Evolutionary conservation across 495 filamentous ascomycete genomes (phyloP).

Genomic region (Haplographium delicatum): DNA sequence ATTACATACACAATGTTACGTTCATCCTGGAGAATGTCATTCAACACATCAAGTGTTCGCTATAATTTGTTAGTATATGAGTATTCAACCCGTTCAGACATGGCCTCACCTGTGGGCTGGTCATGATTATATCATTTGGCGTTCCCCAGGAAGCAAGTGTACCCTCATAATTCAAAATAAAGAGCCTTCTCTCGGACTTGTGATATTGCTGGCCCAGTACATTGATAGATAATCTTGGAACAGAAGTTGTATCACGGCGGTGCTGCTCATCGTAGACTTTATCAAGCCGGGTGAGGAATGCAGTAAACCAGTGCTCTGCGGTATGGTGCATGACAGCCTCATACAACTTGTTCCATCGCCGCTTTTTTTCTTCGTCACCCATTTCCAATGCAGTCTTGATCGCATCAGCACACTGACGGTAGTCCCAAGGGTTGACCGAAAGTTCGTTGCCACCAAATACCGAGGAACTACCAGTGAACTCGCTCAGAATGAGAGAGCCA

Average conservation of each 20-base stretch:
- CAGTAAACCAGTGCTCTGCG: conserved; percentile 74
- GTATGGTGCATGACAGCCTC: conserved; percentile 73
- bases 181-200: conserved; percentile 58
- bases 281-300: conserved; percentile 61
- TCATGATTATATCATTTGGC: conserved; percentile 70
- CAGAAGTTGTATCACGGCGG: conserved; percentile 71
- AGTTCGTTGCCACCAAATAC: conserved; percentile 74
- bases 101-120: conserved; percentile 61
- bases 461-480: conserved; percentile 87
- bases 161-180: conserved; percentile 89
- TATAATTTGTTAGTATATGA: conserved; percentile 24
- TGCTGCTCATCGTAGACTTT: conserved; percentile 77
- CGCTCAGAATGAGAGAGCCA: conserved; percentile 82
- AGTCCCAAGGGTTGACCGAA: conserved; percentile 91
- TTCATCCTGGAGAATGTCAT: conserved; percentile 69
- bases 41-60: conserved; percentile 72
- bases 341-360: conserved; percentile 70
- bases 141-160: conserved; percentile 83
- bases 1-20: conserved; percentile 89
- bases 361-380: conserved; percentile 60
- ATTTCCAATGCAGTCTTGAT: conserved; percentile 78
- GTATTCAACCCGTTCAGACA: background rate
- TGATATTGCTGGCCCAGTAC: conserved; percentile 59
- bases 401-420: conserved; percentile 74
- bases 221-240: conserved; percentile 71